Evolutionary conservation across 1,139 yeast species (phyloP), one percentile per base, ranked within the genome.

Genomic region (Blastobotrys arbuscula): DNA sequence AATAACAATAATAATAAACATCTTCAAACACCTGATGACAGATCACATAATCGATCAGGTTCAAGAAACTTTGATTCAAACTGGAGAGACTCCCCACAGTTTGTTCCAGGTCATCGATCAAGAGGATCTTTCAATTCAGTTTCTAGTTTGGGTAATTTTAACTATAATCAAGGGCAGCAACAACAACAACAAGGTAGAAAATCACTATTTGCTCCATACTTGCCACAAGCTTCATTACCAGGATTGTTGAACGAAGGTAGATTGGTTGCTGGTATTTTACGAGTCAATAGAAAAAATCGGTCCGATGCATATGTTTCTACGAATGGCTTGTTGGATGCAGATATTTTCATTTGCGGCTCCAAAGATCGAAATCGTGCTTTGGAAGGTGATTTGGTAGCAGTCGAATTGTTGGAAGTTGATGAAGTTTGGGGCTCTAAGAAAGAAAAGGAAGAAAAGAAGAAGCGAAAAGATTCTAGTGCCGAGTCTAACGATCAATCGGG

Each of bases 271-370:
- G 98, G 98, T 58, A 83, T 85, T 21, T 74, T 92, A 59, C 78
- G 98, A 58, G 98, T 92, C 47, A 92, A 92, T 69, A 89, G 89
- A 65, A 92, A 92, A 69, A 92, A 92, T 66, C 78, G 98, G 60
- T 87, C 96, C 0, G 98, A 92, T 68, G 98, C 98, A 1, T 92
- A 94, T 68, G 97, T 92, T 16, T 83, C 97, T 3, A 92, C 97
- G 0, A 97, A 90, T 64, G 97, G 97, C 2, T 76, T 90, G 40
- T 75, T 92, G 55, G 98, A 92, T 68, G 96, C 97, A 0, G 98
- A 92, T 67, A 88, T 92, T 54, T 92, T 89, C 64, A 92, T 92
- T 57, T 94, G 97, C 72, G 98, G 98, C 12, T 90, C 97, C n/a
- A 92, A 92, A 66, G 98, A 92, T 68, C 86, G 98, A 65, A 92